Percentiles rank a stretch among this genome's conserved stretches.
Conservation (phyloP, 2,329 filamentous ascomycete genomes). For the Aspergillus sp. region DNA sequence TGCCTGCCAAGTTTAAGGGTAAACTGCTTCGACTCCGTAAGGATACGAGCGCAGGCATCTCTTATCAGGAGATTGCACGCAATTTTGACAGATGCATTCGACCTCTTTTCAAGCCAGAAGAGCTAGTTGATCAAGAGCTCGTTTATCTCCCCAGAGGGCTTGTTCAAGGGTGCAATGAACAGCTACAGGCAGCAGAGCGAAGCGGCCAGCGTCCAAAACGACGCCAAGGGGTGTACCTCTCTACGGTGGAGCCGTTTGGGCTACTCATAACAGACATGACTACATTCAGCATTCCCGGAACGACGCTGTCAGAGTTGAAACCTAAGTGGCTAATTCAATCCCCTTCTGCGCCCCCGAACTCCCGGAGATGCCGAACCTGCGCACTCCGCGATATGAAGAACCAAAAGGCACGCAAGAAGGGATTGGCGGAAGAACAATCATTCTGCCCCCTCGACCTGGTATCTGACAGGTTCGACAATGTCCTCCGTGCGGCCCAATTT, state of each 20-base stretch:
- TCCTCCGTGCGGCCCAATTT: conserved; percentile 44
- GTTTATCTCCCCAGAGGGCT: conserved; percentile 49
- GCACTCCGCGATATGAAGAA: conserved; percentile 59
- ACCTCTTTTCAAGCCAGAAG: conserved; percentile 57
- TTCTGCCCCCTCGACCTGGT: conserved; percentile 69
- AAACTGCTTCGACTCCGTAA: conserved; percentile 65
- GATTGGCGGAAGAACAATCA: conserved; percentile 36
- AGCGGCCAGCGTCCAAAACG: conserved; percentile 48
- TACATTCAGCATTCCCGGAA: conserved; percentile 36
- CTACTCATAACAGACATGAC: conserved; percentile 76
- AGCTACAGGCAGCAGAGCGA: conserved; percentile 54
- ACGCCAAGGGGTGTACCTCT: conserved; percentile 54
- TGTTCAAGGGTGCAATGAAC: conserved; percentile 55
- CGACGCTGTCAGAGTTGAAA: conserved; percentile 69
- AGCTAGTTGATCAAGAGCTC: conserved; percentile 60
- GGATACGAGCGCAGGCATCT: conserved; percentile 52
- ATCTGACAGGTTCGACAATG: conserved; percentile 48
- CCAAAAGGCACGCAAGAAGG: conserved; percentile 34
- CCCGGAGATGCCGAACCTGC: conserved; percentile 73
- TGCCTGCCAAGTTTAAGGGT: conserved; percentile 36
- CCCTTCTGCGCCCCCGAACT: conserved; percentile 64
- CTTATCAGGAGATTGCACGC: conserved; percentile 51
- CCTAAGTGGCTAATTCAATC: conserved; percentile 83
- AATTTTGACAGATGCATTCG: conserved; percentile 48
- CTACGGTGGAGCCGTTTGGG: conserved; percentile 60